Percentiles rank a stretch among this genome's conserved stretches.
Evolutionary conservation across 2,329 filamentous ascomycete genomes (phyloP).

Genomic region (Pseudogymnoascus sp.): DNA sequence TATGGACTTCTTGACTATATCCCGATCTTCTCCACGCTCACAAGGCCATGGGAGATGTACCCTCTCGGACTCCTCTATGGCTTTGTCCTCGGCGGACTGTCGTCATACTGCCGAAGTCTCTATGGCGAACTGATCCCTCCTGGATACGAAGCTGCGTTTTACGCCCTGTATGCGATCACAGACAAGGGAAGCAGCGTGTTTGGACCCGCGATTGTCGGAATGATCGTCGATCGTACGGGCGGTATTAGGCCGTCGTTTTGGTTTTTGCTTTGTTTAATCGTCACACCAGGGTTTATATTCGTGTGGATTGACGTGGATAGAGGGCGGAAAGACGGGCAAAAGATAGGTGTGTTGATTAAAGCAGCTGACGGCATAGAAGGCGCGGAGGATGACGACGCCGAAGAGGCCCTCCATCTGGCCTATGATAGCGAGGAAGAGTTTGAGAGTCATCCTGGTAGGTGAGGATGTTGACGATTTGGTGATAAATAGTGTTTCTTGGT

Average conservation of each 20-base stretch:
- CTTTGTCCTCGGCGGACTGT: slow-evolving; percentile 85
- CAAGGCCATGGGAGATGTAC: slow-evolving; percentile 96
- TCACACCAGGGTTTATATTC: slow-evolving; percentile 75
- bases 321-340: slow-evolving; percentile 59
- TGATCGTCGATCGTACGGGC: slow-evolving; percentile 77
- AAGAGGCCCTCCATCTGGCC: neutral
- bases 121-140: slow-evolving; percentile 92
- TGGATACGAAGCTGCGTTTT: slow-evolving; percentile 92
- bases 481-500: neutral
- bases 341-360: slow-evolving; percentile 52
- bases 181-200: slow-evolving; percentile 95
- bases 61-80: slow-evolving; percentile 85
- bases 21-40: slow-evolving; percentile 75
- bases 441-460: neutral
- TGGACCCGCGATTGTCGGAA: slow-evolving; percentile 85
- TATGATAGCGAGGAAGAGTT: slow-evolving; percentile 5
- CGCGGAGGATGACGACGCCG: neutral
- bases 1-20: slow-evolving; percentile 87
- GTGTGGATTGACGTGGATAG: slow-evolving; percentile 77
- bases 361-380: slow-evolving; percentile 33
- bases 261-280: slow-evolving; percentile 81
- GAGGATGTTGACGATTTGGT: neutral
- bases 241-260: slow-evolving; percentile 82
- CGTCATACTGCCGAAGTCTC: slow-evolving; percentile 82
- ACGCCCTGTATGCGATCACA: slow-evolving; percentile 92